These are phyloP conservation scores for Bipolaris cookei DNA, from an alignment of 2,329 filamentous ascomycete genomes.

Conservation along the genomic window DNA sequence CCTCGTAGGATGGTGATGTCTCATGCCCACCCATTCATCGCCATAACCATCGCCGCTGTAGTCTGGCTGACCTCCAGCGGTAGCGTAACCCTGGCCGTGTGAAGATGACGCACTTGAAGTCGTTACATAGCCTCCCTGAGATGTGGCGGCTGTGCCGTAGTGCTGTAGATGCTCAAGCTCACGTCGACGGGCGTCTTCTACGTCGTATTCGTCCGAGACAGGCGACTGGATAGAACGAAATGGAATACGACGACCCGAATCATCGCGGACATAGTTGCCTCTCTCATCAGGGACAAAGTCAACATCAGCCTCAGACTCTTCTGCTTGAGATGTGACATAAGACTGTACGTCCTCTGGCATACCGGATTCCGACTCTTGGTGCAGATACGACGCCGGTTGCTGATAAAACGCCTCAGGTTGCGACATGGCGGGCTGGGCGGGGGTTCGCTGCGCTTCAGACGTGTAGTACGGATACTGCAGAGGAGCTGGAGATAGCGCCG, in stretches of 20 bases:
- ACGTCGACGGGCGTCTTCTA: constrained; percentile 57
- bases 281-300: constrained; percentile 47
- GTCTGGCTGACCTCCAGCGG: constrained; percentile 34
- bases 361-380: constrained; percentile 30
- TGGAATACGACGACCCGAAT: constrained; percentile 44
- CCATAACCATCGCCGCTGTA: constrained; percentile 49
- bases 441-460: constrained; percentile 31
- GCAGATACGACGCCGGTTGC: constrained; percentile 48
- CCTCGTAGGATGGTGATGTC: constrained; percentile 50
- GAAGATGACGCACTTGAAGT: constrained; percentile 33
- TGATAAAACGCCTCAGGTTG: constrained; percentile 49
- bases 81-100: constrained; percentile 27
- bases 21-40: constrained; percentile 47
- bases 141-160: constrained; percentile 51
- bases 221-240: constrained; percentile 42
- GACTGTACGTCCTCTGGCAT: constrained; percentile 46
- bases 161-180: constrained; percentile 56
- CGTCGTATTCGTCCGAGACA: constrained; percentile 62
- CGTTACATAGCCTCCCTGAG: constrained; percentile 36
- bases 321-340: constrained; percentile 45
- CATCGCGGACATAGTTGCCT: constrained; percentile 48
- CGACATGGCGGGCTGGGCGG: constrained; percentile 34
- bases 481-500: constrained; percentile 36
- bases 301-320: constrained; percentile 46
- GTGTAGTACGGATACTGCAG: constrained; percentile 31